A percentile compares a stretch with the other conserved stretches of the same genome.
phyloP scores from a whole-genome alignment of 2,329 filamentous ascomycete genomes.

The Aspergillus amoenus region DNA sequence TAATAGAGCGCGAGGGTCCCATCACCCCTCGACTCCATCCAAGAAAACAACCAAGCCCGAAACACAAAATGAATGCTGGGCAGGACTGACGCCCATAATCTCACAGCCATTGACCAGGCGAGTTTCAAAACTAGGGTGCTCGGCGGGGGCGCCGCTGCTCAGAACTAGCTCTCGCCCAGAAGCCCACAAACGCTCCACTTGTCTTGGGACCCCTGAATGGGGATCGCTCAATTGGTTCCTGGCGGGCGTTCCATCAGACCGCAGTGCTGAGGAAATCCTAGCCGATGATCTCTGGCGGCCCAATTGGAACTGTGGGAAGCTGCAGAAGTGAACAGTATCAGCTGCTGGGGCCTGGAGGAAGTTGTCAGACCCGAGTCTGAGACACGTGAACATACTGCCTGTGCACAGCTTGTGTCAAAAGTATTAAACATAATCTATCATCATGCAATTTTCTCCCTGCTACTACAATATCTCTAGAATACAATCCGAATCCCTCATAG shows the following conservation, averaged over 20 bases:
- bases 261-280: not conserved
- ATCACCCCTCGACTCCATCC: slow-evolving; percentile 4
- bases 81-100: not conserved
- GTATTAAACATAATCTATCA: slow-evolving; percentile 2
- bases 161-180: slow-evolving; percentile 1
- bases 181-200: slow-evolving; percentile 7
- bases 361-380: too few species aligned
- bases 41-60: slow-evolving; percentile 2
- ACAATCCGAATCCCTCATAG: slow-evolving; percentile 10
- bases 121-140: slow-evolving; percentile 15
- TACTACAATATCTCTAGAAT: slow-evolving; percentile 15
- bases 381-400: too few species aligned
- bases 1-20: not conserved
- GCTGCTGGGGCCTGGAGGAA: too few species aligned
- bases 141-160: slow-evolving; percentile 5
- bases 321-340: not conserved
- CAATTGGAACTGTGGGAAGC: not conserved
- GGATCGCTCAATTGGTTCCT: slow-evolving; percentile 6
- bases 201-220: not conserved
- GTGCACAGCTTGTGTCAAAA: not conserved
- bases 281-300: not conserved
- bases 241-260: slow-evolving; percentile 3
- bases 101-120: slow-evolving; percentile 15
- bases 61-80: not conserved
- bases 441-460: slow-evolving; percentile 11